Base-by-base conservation (phyloP, 1,284 basidiomycete species). In the Naganishia albida region DNA sequence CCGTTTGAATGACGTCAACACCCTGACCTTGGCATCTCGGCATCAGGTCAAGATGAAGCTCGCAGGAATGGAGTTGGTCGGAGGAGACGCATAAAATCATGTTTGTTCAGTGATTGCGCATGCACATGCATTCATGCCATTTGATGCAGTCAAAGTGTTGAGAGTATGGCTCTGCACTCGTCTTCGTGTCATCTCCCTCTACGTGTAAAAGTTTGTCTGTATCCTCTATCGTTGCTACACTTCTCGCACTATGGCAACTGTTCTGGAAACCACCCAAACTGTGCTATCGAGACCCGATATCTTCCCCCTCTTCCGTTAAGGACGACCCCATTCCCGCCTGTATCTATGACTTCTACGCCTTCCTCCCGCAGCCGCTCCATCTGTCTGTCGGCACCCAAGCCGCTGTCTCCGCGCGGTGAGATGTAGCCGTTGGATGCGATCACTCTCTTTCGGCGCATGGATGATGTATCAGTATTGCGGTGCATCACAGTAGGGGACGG, bases 351-450 rank as follows among this genome's bases (percentile, higher is more conserved):
- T 60, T 87, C 84, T 16, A 91, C 85, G 7, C 87, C 88, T 73
- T 91, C 89, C 0, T 83, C 85, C 67, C 86, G 83, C 15, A 91
- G 81, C 3, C 82, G 84, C 43, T 86, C 83, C 40, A 83, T 79
- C 72, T 91, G 89, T 0, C 84, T 78, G 62, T 83, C 82, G 0
- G 89, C 89, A 7, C 88, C 86, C 18, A 80, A 78, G 20, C 87
- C 87, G 6, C 86, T 86, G 6, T 91, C 89, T 0, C 89, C 90
- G 46, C 91, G 83, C 2, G 89, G 91, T 0, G 90, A 91, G 65
- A 93, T 91, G 1, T 73, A 46, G 12, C 78, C 78, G 46, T 74
- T 75, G 1, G 77, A 71, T 10, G 72, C 72, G 54, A 79, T 75
- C 1, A 80, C 77, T 25, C 78, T 72, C 76, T 78, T 67, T 0